A percentile compares a stretch with the other conserved stretches of the same genome.
These are phyloP conservation scores for Mortierella sp. DNA, from an alignment of 371 early-diverging fungal species.

Conservation along the genomic window DNA sequence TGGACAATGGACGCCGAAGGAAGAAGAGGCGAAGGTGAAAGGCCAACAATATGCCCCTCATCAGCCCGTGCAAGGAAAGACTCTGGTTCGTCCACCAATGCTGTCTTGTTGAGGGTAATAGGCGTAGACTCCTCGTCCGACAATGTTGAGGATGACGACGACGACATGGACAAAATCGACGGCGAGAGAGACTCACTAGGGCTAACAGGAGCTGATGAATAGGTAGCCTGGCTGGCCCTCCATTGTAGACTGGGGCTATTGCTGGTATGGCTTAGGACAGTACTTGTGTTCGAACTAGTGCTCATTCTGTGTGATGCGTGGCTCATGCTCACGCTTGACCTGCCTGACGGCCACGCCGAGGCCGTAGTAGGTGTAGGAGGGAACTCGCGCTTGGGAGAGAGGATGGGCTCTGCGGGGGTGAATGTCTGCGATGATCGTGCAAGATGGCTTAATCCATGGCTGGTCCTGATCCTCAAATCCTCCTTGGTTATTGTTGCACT, in stretches of 20 bases:
- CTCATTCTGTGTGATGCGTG: constrained; percentile 41
- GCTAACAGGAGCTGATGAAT: not conserved
- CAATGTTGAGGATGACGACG: not conserved
- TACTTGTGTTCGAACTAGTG: constrained; percentile 31
- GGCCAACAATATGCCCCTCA: not conserved
- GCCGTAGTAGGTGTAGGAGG: constrained; percentile 24
- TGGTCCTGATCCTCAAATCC: constrained; percentile 18
- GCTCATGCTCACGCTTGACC: constrained; percentile 41
- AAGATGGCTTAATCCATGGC: constrained; percentile 13
- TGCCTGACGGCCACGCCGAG: constrained; percentile 45
- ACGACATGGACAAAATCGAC: not conserved
- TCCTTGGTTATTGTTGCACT: not conserved
- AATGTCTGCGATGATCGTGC: constrained; percentile 13
- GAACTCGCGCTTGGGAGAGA: constrained; percentile 35
- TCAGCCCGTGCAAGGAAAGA: not conserved
- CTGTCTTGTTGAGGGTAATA: not conserved
- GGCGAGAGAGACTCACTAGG: constrained; percentile 12
- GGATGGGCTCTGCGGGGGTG: constrained; percentile 16
- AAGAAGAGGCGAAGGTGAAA: not conserved
- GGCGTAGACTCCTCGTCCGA: constrained; percentile 4
- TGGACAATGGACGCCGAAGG: not conserved
- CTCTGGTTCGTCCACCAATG: constrained; percentile 13
- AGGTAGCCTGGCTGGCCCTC: not conserved
- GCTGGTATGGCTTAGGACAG: constrained; percentile 16
- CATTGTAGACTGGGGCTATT: not conserved